Evolutionary conservation across 148 eudicot species (phyloP).

Genomic region (Rhododendron molle): DNA sequence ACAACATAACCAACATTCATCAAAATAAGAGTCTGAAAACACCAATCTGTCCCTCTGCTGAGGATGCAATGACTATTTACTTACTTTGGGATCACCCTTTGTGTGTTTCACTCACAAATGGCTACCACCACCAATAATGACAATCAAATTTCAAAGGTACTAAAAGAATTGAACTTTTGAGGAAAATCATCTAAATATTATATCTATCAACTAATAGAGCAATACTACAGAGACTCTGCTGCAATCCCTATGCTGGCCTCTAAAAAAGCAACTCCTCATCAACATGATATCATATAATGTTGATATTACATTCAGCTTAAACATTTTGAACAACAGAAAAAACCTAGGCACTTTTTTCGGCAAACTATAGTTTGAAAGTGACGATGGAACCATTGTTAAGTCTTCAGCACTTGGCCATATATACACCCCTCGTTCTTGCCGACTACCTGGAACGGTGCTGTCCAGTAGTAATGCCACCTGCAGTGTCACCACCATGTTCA

Average conservation of each 20-base stretch:
- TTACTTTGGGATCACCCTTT: not conserved
- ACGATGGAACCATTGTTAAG: slow-evolving; percentile 38
- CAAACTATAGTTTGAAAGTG: slow-evolving; percentile 51
- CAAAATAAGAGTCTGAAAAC: no score
- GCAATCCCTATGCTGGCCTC: not conserved
- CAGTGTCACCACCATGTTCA: slow-evolving; percentile 87
- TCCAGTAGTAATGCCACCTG: slow-evolving; percentile 78
- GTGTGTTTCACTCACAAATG: slow-evolving; percentile 3
- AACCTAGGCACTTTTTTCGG: slow-evolving; percentile 47
- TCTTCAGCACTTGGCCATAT: slow-evolving; percentile 78
- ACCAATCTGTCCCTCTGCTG: no score
- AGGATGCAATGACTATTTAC: no score
- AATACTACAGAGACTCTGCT: not conserved
- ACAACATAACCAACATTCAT: no score
- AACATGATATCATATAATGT: no score
- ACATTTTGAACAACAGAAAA: slow-evolving; percentile 67
- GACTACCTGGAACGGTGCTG: slow-evolving; percentile 83
- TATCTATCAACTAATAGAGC: not conserved
- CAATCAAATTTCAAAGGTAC: not conserved
- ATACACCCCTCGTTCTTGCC: slow-evolving; percentile 76
- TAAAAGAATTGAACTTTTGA: not conserved
- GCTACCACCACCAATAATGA: not conserved
- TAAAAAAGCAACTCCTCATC: not conserved
- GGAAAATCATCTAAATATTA: not conserved
- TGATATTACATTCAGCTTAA: slow-evolving; percentile 32